Evolutionary conservation across 139 green algal genomes (phyloP).

Genomic region (Picochlorum sp.): DNA sequence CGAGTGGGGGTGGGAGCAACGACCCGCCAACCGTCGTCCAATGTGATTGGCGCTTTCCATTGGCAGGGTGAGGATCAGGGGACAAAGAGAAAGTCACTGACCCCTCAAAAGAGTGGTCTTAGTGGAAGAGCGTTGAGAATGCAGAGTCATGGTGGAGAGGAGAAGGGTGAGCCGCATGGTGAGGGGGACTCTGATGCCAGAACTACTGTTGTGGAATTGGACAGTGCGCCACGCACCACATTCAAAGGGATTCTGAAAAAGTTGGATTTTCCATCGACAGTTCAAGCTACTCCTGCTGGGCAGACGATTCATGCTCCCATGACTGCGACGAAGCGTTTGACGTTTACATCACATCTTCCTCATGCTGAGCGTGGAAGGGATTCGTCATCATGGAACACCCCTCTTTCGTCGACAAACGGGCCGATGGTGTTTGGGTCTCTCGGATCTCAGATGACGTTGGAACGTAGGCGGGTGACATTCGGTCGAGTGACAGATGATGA

Average conservation of each 20-base stretch:
- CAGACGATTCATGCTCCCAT: background rate
- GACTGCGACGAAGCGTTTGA: background rate
- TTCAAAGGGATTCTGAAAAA: conserved; percentile 15
- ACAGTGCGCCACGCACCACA: conserved; percentile 4
- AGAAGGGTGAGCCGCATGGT: background rate
- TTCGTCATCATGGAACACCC: too few species aligned
- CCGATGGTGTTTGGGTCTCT: too few species aligned
- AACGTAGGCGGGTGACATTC: conserved; percentile 2
- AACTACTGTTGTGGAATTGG: background rate
- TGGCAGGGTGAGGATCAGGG: background rate
- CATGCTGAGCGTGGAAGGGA: too few species aligned
- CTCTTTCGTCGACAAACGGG: too few species aligned
- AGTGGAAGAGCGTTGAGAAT: conserved; percentile 1
- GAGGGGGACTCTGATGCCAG: background rate
- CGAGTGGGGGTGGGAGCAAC: background rate
- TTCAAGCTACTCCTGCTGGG: background rate
- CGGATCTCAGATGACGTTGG: too few species aligned
- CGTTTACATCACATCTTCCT: background rate
- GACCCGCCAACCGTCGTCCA: background rate
- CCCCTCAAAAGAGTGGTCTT: background rate
- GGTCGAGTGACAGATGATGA: background rate
- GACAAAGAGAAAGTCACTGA: background rate
- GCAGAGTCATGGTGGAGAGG: background rate
- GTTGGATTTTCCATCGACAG: conserved; percentile 7
- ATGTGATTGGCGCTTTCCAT: background rate